Evolutionary conservation across 139 green algal species (phyloP).

Genomic region (Raphidocelis subcapitata): DNA sequence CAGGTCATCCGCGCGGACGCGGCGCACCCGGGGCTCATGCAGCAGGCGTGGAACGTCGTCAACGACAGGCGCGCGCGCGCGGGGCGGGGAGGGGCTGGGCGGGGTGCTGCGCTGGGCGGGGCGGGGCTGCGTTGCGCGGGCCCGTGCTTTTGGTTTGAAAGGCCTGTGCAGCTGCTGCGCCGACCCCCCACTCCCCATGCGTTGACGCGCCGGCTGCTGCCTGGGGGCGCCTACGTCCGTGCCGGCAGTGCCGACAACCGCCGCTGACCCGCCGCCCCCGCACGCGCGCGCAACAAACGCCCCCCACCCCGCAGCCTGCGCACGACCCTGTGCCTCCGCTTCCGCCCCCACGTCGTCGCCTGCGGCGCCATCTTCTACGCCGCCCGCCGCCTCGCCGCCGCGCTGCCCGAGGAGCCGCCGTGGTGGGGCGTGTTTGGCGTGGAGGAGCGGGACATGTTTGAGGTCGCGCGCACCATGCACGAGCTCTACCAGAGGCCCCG

Average conservation of each 20-base stretch:
- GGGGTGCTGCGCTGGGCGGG: no score
- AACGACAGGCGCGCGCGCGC: slow-evolving; percentile 89
- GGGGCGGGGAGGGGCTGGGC: no score
- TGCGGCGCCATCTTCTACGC: slow-evolving; percentile 88
- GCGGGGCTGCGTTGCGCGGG: no score
- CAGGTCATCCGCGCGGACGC: slow-evolving; percentile 44
- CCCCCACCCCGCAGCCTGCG: slow-evolving; percentile 2
- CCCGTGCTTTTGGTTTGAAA: no score
- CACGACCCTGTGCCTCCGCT: slow-evolving; percentile 87
- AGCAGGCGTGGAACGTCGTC: slow-evolving; percentile 73
- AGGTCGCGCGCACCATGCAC: slow-evolving; percentile 54
- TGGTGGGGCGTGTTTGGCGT: slow-evolving; percentile 85
- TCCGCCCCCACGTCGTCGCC: slow-evolving; percentile 78
- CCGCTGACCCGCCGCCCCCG: no score
- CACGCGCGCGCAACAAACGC: no score
- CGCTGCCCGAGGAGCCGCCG: slow-evolving; percentile 69
- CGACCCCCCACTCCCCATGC: no score
- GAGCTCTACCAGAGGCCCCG: slow-evolving; percentile 60
- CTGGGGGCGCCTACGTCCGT: no score
- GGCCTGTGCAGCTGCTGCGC: no score
- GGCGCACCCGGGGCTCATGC: slow-evolving; percentile 30
- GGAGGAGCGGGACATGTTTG: slow-evolving; percentile 51
- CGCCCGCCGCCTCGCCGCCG: slow-evolving; percentile 60
- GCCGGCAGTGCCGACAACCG: no score
- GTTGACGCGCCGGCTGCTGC: no score